Base-by-base conservation (phyloP, 2,329 filamentous ascomycete species). In the Mycosphaerelloides madeirae region DNA sequence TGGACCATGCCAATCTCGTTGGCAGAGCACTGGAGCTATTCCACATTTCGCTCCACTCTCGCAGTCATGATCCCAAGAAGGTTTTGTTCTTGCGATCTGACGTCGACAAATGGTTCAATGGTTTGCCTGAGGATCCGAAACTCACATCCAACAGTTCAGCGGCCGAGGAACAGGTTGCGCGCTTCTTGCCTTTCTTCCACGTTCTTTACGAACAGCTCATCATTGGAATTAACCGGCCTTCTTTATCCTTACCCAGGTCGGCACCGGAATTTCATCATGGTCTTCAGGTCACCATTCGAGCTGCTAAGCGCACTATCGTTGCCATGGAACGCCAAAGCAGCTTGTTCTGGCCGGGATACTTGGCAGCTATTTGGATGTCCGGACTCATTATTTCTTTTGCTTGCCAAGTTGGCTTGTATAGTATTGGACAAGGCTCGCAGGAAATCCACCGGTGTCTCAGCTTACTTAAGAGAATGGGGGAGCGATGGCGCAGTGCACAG, bases 311-410 rank as follows among this genome's bases (percentile, higher is more conserved):
- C 9, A 50, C 52, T 13, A 64, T 66, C 16, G 52, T 63, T n/a
- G 47, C 51, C 0, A 29, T 64, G 25, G 49, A 53, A 13, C 38
- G 39, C n/a, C 54, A 54, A 34, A 41, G 36, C 6, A 50, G 50
- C 18, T 35, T 58, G 9, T 56, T 54, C 32, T 68, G 65, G 66
- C 66, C 65, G 0, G 62, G 63, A 0, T 61, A 60, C 9, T 50
- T 68, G 19, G 65, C 65, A 1, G 60, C 64, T 1, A 50, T 56
- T 0, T 68, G 66, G 66, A 68, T 67, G 63, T 59, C 63, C 6
- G 65, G 66, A 6, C 53, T 68, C 1, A 60, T 67, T 4, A 48
- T 68, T 6, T 63, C 64, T 1, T 66, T 66, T 44, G 62, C 64
- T 6, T 56, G 55, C 29, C 54, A 61, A n/a, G 50, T 66, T 16